Conservation (phyloP, 179 eudicot genomes). For the Vitellaria paradoxa region DNA sequence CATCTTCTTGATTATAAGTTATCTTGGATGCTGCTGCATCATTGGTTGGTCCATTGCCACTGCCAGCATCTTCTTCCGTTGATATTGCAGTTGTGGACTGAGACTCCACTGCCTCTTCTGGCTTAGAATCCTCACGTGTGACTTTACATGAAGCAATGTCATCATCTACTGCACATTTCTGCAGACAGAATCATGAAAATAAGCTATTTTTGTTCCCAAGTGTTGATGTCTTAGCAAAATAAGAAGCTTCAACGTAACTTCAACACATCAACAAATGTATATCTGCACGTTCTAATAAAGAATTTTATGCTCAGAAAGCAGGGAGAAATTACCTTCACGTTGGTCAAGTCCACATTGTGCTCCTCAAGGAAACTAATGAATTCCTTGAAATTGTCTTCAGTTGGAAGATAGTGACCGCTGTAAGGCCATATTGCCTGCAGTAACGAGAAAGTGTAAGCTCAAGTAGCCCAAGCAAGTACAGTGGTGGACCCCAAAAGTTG, state of each 20-base stretch:
- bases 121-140: background rate
- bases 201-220: background rate
- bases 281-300: background rate
- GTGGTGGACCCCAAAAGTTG: too few relatives aligned
- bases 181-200: constrained; percentile 14
- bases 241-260: background rate
- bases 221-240: background rate
- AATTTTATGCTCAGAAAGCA: background rate
- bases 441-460: constrained; percentile 5
- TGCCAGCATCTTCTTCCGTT: background rate
- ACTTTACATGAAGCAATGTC: constrained; percentile 13
- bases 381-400: constrained; percentile 66
- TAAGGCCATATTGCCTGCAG: constrained; percentile 70
- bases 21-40: background rate
- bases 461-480: background rate
- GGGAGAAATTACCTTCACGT: constrained; percentile 48
- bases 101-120: background rate
- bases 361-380: constrained; percentile 58
- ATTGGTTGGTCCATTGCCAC: background rate
- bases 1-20: background rate
- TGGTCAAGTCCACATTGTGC: constrained; percentile 47
- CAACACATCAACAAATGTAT: background rate
- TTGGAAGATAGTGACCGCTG: constrained; percentile 72
- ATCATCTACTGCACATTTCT: constrained; percentile 22
- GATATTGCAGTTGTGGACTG: background rate